Base-by-base conservation (phyloP, 805 yeast genomes). In the Lipomyces spencermartinsiae region DNA sequence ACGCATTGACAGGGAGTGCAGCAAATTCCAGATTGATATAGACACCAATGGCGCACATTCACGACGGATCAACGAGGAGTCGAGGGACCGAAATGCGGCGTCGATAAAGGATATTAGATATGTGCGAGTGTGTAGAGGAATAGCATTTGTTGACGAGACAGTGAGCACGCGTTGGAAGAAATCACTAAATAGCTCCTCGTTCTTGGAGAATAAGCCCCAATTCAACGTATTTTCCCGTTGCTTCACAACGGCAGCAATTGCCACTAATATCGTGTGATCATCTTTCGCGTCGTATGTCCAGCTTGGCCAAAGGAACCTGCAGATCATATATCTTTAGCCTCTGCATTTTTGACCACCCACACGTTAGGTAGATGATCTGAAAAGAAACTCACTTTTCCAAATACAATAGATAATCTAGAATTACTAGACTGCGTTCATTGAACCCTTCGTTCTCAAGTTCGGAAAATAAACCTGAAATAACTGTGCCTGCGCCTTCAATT, bases 201-300 rank as follows among this genome's bases (percentile, higher is more conserved):
- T 77, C 2, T 61, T 31, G 14, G 67, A 63, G 49, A 74, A 74
- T 9, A 59, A 33, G 12, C 67, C 66, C 59, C 76, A 54, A 37
- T 67, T 59, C 37, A 62, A 58, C 37, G 57, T 53, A 29, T 61
- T 56, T 6, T 63, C 68, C 10, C 65, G 39, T 19, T 68, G 67
- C 62, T 68, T 66, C 29, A 73, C 69, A 7, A 63, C 65, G 2
- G 74, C 16, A 12, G 78, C 39, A 35, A 77, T 59, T 4, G 78
- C 75, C 9, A 83, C 74, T 59, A 80, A 72, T 49, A 80, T 80
- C 4, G 84, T 74, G 71, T 84, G 86, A 34, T 77, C 79, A 58
- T 78, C 74, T 2, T 83, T 76, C 8, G 79, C 76, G 66, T 83
- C 84, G 10, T 75, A 76, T 60, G 80, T 79, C 66, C 83, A 82